Evolutionary conservation across 2,329 filamentous ascomycete species (phyloP).

Genomic region (Colletotrichum cereale): DNA sequence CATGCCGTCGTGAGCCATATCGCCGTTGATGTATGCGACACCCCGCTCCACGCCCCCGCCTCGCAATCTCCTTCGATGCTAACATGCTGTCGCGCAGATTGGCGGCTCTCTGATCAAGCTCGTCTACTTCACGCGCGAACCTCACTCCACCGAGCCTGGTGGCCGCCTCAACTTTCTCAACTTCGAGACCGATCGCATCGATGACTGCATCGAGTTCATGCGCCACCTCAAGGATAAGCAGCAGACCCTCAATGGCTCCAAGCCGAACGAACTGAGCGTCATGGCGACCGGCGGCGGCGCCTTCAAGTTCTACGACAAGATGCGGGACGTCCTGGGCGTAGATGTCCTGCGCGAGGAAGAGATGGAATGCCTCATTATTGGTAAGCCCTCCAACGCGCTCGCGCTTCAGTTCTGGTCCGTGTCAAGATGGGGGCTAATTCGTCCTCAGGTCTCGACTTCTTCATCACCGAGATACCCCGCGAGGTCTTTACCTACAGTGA

Average conservation of each 20-base stretch:
- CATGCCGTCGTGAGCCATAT: constrained; percentile 96
- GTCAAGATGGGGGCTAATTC: not conserved
- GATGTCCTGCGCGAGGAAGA: constrained; percentile 95
- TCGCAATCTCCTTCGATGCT: constrained; percentile 43
- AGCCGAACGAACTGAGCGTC: constrained; percentile 81
- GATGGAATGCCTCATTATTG: constrained; percentile 98
- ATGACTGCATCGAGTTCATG: constrained; percentile 94
- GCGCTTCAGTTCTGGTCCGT: not conserved
- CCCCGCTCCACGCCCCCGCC: not conserved
- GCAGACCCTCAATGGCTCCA: constrained; percentile 78
- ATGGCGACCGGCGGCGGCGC: constrained; percentile 97
- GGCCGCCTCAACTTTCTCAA: constrained; percentile 94
- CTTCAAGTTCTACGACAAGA: constrained; percentile 96
- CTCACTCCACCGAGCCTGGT: constrained; percentile 81
- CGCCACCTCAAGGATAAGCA: constrained; percentile 86
- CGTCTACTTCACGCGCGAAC: constrained; percentile 95
- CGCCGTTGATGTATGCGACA: constrained; percentile 83
- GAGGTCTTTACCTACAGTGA: constrained; percentile 99
- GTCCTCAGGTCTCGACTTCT: constrained; percentile 87
- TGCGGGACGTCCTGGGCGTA: constrained; percentile 84
- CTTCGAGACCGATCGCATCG: constrained; percentile 95
- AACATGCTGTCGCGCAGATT: constrained; percentile 71
- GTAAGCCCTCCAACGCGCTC: constrained; percentile 58
- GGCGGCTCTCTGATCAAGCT: constrained; percentile 96
- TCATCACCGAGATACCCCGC: constrained; percentile 96